Conservation (phyloP, 805 yeast species). For the Kockiozyma suomiensis region DNA sequence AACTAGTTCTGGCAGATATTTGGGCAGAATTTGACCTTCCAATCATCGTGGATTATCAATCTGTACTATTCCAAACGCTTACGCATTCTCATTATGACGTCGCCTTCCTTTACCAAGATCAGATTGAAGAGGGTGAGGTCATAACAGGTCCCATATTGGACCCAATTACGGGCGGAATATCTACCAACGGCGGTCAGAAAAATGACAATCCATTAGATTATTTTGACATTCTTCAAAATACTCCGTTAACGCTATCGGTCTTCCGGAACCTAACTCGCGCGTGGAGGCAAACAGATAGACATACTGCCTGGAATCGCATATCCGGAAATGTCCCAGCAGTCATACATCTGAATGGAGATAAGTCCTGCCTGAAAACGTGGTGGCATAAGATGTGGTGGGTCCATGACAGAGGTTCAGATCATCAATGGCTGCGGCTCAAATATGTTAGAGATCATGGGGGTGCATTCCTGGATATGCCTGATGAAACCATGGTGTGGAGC, state of each 20-base stretch:
- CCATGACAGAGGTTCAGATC: neutral
- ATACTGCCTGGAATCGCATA: conserved; percentile 23
- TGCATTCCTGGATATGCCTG: conserved; percentile 8
- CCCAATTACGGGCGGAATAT: neutral
- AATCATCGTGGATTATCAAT: conserved; percentile 19
- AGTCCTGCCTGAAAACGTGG: conserved; percentile 17
- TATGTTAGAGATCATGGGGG: conserved; percentile 12
- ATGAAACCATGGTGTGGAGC: neutral
- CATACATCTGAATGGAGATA: conserved; percentile 23
- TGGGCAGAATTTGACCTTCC: conserved; percentile 17
- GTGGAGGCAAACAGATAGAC: neutral
- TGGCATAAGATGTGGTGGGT: conserved; percentile 28
- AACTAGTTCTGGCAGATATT: conserved; percentile 15
- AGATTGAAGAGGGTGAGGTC: conserved; percentile 9
- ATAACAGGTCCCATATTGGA: neutral
- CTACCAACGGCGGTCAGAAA: neutral
- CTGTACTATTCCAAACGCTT: conserved; percentile 20
- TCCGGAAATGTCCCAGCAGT: conserved; percentile 17
- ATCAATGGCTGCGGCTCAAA: neutral
- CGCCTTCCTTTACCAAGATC: conserved; percentile 15
- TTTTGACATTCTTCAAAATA: neutral
- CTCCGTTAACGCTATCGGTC: neutral
- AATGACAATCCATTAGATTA: neutral
- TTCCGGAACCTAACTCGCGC: neutral
- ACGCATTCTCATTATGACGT: conserved; percentile 18